Base-by-base conservation (phyloP, 129 eudicot species). In the Mikania micrantha region DNA sequence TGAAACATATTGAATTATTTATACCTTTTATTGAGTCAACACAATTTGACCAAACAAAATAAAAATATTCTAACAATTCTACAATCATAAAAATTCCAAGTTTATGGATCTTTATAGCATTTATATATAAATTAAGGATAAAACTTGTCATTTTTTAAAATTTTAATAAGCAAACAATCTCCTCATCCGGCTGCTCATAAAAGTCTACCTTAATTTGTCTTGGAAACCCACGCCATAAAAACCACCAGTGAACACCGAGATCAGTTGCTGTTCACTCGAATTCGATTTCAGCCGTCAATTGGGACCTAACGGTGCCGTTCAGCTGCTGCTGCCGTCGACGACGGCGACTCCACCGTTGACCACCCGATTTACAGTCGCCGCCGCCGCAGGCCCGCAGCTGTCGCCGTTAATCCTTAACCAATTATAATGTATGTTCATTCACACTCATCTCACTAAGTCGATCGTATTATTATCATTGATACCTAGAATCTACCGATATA, bases 341-440 rank as follows among this genome's bases (percentile, higher is more conserved):
- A 64, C 72, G 66, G 50, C 50, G 71, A 64, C 66, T 25, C 31
- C 6, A 39, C 25, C 71, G 50, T 50, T 50, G 42, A 52, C 72
- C 72, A 56, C 72, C 65, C 32, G 41, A 39, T n/a, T 52, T 31
- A 11, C 4, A 35, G 39, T 28, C 78, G 54, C 53, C 65, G 57
- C 65, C 78, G 71, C 71, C 74, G 63, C n/a, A n/a, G n/a, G n/a
- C n/a, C n/a, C n/a, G n/a, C 20, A 0, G 40, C 35, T 15, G 60
- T 19, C n/a, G 32, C 58, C 75, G 56, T 27, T 57, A 7, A 50
- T 35, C 4, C 34, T 29, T 24, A 70, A 48, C 9, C 29, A 12
- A 19, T 39, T 45, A 13, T 52, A 52, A 64, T 74, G 78, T 74
- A 74, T 53, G 64, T 74, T 16, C 59, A 17, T 19, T 53, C 58